Evolutionary conservation across 2,329 filamentous ascomycete species (phyloP), one percentile per base, ranked within the genome.

Genomic region (Emergomyces pasteurianus): DNA sequence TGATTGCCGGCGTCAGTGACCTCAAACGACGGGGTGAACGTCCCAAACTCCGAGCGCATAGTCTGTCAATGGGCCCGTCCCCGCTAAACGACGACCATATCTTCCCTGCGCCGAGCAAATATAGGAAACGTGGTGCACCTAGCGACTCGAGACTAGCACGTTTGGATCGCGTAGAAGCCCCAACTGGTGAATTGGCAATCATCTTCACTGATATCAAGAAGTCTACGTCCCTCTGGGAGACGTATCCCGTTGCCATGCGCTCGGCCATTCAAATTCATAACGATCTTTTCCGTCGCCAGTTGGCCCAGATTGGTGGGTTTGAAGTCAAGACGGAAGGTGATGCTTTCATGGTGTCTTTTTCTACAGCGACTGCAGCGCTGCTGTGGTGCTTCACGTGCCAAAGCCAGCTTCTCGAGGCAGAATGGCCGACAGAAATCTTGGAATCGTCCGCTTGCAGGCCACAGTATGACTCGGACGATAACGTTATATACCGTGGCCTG

Each of bases 291-390:
- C 88, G 94, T 66, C 84, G 94, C 60, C 92, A 97, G 72, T 79
- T 99, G 67, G 86, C 94, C 58, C 87, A 92, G 64, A 95, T 96
- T 67, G 94, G 94, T 70, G 94, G 94, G 0, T 99, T 96, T 71
- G 94, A 99, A 76, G 94, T 99, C 74, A 99, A 99, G 81, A 99
- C 94, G 21, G 94, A 99, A 89, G 94, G 94, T 67, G 94, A 99
- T 75, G 94, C 94, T 9, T 99, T 99, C 70, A 97, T 99, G 92
- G 94, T 99, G 38, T 95, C 92, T 10, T 99, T 99, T 75, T 90
- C 92, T 1, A 97, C 94, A 0, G 91, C 94, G 2, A 97, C 94
- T 0, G 94, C 92, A 9, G 94, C 94, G 5, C 78, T 99, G 56
- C 81, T 99, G 8, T 99, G 94, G 94, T 95, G 88, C 68, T 99